Base-by-base conservation (phyloP, 2,329 filamentous ascomycete genomes). In the Albifimbria verrucaria region DNA sequence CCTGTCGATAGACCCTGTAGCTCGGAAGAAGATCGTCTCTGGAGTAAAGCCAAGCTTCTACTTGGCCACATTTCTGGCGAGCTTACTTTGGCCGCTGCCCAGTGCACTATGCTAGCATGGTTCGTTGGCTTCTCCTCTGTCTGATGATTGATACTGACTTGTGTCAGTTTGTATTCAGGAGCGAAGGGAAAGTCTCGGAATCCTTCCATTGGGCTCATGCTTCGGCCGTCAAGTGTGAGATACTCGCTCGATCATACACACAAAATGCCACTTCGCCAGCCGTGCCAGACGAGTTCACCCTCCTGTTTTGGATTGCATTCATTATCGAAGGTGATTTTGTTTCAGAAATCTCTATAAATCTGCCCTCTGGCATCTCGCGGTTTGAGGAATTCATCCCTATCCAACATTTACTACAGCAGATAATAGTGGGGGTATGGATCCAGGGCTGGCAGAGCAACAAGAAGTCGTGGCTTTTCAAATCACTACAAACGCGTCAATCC, bases 311-410 rank as follows among this genome's bases (percentile, higher is more conserved):
- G 65, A 55, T 68, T 3, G 59, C 62, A 1, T 65, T 65, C 9
- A 65, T 68, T 3, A 62, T 61, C 39, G 65, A 68, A 24, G 64
- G 65, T 0, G 65, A 68, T 25, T 68, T 66, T 24, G 58, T 63
- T 7, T 67, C 65, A 0, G 65, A 67, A 47, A 57, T 68, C 18
- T 66, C 65, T 0, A 54, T 65, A 2, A 57, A 54, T 0, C 56
- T 64, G 0, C 65, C 65, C 0, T 68, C 65, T 7, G 65, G 65
- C 3, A 66, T 68, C 24, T 58, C 62, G 0, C 53, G 60, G 22
- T 68, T 62, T n/a, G 64, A 68, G 28, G 63, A 68, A 1, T 48
- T 60, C 2, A 57, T 65, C 3, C 62, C 1, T 65, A 64, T 24
- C 63, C 62, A 20, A 52, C 43, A 6, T 52, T 57, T 10, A 32